Evolutionary conservation across 495 filamentous ascomycete species (phyloP), one percentile per base, ranked within the genome.

Genomic region (Aspergillus sclerotiicarbonarius): DNA sequence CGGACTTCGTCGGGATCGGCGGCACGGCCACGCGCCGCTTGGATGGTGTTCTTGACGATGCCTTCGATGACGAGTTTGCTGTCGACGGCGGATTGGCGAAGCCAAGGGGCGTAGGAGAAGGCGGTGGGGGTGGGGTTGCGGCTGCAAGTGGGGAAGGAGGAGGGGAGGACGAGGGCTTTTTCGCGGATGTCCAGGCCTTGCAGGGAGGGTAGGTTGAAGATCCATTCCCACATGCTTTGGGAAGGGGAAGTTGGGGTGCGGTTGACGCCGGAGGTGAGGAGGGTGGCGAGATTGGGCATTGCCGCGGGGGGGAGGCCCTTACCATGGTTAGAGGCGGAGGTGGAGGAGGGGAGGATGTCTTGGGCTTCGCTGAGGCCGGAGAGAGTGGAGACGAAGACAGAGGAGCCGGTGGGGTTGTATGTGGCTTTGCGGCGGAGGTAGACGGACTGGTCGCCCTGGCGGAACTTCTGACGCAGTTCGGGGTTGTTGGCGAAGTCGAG

Each of bases 361-460:
- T 77, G 59, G 13, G 71, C 64, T 58, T 76, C 67, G 56, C 75
- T 72, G 58, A 75, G 59, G 49, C 80, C 71, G 61, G 82, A 65
- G 8, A 94, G 73, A 0, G 89, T 89, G 8, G 90, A 86, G 45
- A 84, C 80, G 76, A 97, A 98, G 15, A 88, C 77, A 3, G 86
- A 86, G 35, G 84, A 81, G 48, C 77, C 80, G 45, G 87, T 79
- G 33, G 77, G 74, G 45, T 85, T 86, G 66, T 86, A 81, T 6
- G 82, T 86, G 20, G 89, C 84, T 48, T 92, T 84, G n/a, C 89
- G 83, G 37, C 91, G 84, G 4, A 98, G 84, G 62, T 86, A 91
- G 31, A 99, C 74, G 0, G 84, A 89, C 71, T 96, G 91, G 37
- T 86, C 87, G 13, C 74, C 76, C 4, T 61, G 68, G 29, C 79